These are phyloP conservation scores for Hysterium pulicare DNA, from an alignment of 2,329 filamentous ascomycete genomes.

Conservation along the genomic window DNA sequence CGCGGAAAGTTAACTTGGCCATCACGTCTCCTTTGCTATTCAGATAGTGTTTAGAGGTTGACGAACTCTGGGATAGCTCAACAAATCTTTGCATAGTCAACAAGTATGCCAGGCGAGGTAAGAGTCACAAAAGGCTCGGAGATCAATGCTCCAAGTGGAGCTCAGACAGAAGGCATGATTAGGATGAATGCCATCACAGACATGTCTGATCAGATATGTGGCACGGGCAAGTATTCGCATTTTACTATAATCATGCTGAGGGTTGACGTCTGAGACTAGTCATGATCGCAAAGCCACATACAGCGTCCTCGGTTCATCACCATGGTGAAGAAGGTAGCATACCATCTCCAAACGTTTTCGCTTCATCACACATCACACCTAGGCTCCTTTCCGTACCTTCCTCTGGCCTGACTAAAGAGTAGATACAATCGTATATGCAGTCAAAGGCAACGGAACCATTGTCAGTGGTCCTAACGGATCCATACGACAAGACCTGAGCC, in stretches of 20 bases:
- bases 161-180: constrained; percentile 50
- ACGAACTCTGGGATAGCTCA: neutral
- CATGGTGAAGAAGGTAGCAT: constrained; percentile 62
- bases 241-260: neutral
- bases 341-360: neutral
- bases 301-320: constrained; percentile 62
- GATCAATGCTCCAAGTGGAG: constrained; percentile 37
- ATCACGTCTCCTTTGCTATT: neutral
- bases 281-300: constrained; percentile 61
- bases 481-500: constrained; percentile 54
- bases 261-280: constrained; percentile 39
- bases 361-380: neutral
- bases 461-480: constrained; percentile 54
- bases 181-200: constrained; percentile 58
- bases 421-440: constrained; percentile 68
- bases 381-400: constrained; percentile 10
- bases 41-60: neutral
- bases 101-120: constrained; percentile 29
- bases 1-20: neutral
- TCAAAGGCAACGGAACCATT: constrained; percentile 59
- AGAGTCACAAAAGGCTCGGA: constrained; percentile 27
- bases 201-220: constrained; percentile 64
- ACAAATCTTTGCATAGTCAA: neutral
- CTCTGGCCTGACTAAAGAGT: no score
- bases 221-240: constrained; percentile 52